Base-by-base conservation (phyloP, 2,329 filamentous ascomycete species). In the Conoideocrella luteorostrata region DNA sequence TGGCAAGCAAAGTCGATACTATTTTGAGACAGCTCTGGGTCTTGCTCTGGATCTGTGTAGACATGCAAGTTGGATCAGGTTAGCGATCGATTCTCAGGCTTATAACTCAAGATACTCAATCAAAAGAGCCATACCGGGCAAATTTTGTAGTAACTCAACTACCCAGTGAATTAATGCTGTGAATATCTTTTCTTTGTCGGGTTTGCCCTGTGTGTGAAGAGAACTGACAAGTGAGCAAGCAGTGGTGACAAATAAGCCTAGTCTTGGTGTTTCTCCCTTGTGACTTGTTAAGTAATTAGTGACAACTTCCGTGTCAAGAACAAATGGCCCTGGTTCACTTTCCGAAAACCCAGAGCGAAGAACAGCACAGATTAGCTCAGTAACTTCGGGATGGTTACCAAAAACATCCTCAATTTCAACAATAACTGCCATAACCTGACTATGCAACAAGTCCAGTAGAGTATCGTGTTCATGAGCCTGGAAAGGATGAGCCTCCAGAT, bases 311-410 rank as follows among this genome's bases (percentile, higher is more conserved):
- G 84, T 72, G 3, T 82, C 75, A 47, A 94, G 79, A 7, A 90
- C 86, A 53, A 93, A 91, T 1, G 86, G 84, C 0, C 87, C 87
- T 3, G 84, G 78, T 21, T 80, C 76, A 0, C 72, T 75, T 60
- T 94, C 88, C 1, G 82, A 82, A 55, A 90, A 90, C 0, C 88
- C 88, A 17, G 80, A 77, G 32, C 82, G 78, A 39, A 91, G 71
- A 38, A 90, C 77, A 45, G 72, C 74, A 63, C 87, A 93, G 26
- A 83, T 79, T 4, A 78, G 72, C 55, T 90, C 86, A 18, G 84
- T 74, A 10, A 88, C 75, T 51, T 90, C 87, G 18, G 78, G 75
- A 45, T 77, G 80, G 2, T 63, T 65, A 4, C 69, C 72, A 36
- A 88, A 82, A 0, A 76, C 56, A 3, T 57, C 49, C 47, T 75